phyloP scores from a whole-genome alignment of 805 yeast species.

The Myxozyma vanderwaltii region DNA sequence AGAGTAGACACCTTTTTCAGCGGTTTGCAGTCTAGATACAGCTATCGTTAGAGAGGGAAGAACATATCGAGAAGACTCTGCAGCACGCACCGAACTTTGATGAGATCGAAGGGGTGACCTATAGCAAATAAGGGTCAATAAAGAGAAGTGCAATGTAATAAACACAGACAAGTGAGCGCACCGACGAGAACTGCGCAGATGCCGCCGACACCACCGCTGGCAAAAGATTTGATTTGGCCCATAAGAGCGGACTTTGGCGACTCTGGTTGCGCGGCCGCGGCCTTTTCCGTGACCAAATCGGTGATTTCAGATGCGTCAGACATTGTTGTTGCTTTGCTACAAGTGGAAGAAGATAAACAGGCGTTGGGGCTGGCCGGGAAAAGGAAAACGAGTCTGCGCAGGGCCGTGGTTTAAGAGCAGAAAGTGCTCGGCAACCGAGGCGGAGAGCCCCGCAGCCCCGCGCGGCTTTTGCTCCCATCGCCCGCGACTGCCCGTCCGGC shows the following conservation, averaged over 20 bases:
- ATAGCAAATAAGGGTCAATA: neutral
- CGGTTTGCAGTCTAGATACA: slow-evolving; percentile 67
- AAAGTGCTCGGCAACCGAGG: slow-evolving; percentile 14
- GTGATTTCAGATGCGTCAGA: slow-evolving; percentile 37
- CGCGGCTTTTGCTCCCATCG: slow-evolving; percentile 16
- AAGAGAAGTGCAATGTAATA: neutral
- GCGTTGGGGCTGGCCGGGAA: too few species aligned
- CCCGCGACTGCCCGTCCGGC: slow-evolving; percentile 8
- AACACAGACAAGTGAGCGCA: neutral
- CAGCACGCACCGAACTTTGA: slow-evolving; percentile 58
- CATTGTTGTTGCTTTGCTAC: too few species aligned
- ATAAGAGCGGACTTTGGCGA: slow-evolving; percentile 46
- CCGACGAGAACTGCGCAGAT: slow-evolving; percentile 93
- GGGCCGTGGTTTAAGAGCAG: too few species aligned
- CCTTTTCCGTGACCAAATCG: slow-evolving; percentile 15
- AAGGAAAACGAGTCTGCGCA: neutral
- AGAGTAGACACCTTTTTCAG: slow-evolving; percentile 57
- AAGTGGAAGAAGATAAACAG: too few species aligned
- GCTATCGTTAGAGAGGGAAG: neutral
- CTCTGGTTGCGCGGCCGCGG: neutral
- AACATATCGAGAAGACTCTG: neutral
- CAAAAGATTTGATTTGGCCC: slow-evolving; percentile 83
- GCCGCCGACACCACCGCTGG: slow-evolving; percentile 96
- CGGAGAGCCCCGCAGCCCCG: slow-evolving; percentile 21
- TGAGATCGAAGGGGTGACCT: slow-evolving; percentile 85